These are phyloP conservation scores for Chytridiales sp. DNA, from an alignment of 371 early-diverging fungal genomes.

Conservation along the genomic window DNA sequence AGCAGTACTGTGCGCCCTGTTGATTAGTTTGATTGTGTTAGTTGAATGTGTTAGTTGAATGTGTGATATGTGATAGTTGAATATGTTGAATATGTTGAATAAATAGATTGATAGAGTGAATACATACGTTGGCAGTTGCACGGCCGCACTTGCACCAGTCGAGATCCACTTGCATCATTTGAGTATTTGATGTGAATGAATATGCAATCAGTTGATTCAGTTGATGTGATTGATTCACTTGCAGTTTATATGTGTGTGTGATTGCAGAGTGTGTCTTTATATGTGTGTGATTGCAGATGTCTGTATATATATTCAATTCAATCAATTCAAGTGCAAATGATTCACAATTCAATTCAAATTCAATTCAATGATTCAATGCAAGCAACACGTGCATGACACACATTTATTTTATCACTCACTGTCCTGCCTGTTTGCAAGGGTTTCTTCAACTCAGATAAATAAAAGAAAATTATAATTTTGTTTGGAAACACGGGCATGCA, in stretches of 20 bases:
- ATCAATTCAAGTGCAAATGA: too few relatives aligned
- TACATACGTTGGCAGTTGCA: slow-evolving; percentile 9
- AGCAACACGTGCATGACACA: too few relatives aligned
- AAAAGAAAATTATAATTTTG: too few relatives aligned
- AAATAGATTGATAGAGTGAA: neutral
- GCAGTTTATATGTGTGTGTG: neutral
- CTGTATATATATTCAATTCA: neutral
- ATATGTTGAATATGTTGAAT: neutral
- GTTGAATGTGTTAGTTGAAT: neutral
- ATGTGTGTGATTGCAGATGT: neutral
- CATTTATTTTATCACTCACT: too few relatives aligned
- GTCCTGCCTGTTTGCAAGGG: too few relatives aligned
- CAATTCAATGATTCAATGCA: too few relatives aligned
- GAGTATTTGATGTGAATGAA: neutral
- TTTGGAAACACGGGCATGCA: too few relatives aligned
- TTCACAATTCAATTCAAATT: too few relatives aligned
- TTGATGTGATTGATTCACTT: neutral
- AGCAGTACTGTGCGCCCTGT: slow-evolving; percentile 10
- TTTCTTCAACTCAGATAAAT: too few relatives aligned
- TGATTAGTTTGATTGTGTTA: neutral
- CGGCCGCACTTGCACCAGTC: slow-evolving; percentile 14
- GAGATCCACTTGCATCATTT: slow-evolving; percentile 4
- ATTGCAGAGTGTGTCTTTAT: neutral
- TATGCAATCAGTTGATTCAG: neutral
- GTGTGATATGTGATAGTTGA: neutral